Conservation (phyloP, 192 early-diverging fungal genomes). For the Gigaspora rosea region DNA sequence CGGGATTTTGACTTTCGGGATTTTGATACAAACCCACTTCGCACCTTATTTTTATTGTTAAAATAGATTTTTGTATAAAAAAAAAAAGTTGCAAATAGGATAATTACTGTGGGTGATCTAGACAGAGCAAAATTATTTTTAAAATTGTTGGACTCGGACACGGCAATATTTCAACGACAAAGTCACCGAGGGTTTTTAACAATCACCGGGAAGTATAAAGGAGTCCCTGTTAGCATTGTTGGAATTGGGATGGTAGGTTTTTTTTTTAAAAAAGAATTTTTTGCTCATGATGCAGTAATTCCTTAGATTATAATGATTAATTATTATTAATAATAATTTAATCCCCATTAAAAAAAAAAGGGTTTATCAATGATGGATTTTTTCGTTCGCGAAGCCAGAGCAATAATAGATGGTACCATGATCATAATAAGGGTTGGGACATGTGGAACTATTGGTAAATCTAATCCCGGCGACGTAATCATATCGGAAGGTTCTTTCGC, state of each 20-base stretch:
- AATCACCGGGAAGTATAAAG: conserved; percentile 79
- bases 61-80: neutral
- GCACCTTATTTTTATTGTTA: neutral
- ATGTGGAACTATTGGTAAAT: conserved; percentile 73
- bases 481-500: conserved; percentile 67
- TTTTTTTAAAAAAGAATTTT: too few species aligned
- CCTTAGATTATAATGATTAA: too few species aligned
- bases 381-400: conserved; percentile 85
- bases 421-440: conserved; percentile 83
- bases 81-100: conserved; percentile 75
- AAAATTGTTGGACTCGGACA: conserved; percentile 60
- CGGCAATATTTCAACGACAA: conserved; percentile 40
- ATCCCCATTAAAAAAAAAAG: conserved; percentile 20
- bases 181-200: conserved; percentile 83
- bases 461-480: conserved; percentile 63
- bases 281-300: neutral
- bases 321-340: neutral
- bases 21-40: too few species aligned
- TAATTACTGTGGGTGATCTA: conserved; percentile 88
- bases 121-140: conserved; percentile 69
- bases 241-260: conserved; percentile 61
- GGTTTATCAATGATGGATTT: conserved; percentile 91
- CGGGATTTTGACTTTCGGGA: too few species aligned
- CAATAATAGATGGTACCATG: conserved; percentile 74
- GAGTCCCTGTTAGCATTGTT: conserved; percentile 76